Evolutionary conservation across 768 basidiomycete species (phyloP).

Genomic region (Tricholoma sp.): DNA sequence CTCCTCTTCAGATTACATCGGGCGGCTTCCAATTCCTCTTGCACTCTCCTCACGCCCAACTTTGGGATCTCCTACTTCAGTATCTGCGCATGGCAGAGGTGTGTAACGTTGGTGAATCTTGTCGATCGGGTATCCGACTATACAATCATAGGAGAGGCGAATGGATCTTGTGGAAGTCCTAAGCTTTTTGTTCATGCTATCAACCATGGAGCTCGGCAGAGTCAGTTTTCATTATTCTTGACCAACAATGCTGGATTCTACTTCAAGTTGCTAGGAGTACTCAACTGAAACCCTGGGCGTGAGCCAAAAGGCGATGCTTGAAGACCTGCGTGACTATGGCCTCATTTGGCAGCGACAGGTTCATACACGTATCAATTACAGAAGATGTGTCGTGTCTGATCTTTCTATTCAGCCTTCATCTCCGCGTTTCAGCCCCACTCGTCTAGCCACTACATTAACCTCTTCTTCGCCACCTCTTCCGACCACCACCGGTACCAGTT

Average conservation of each 20-base stretch:
- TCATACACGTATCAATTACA: constrained; percentile 19
- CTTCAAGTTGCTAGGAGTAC: constrained; percentile 61
- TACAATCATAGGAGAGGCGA: constrained; percentile 57
- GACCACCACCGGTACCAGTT: constrained; percentile 51
- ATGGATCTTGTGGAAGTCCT: constrained; percentile 94
- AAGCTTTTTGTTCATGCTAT: constrained; percentile 94
- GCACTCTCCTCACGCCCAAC: constrained; percentile 88
- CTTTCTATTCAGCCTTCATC: constrained; percentile 50
- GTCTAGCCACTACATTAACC: constrained; percentile 90
- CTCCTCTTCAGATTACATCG: constrained; percentile 78
- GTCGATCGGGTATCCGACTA: constrained; percentile 13
- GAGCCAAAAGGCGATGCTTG: constrained; percentile 82
- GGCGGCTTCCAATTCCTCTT: constrained; percentile 95
- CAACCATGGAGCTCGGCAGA: constrained; percentile 90
- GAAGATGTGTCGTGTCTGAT: constrained; percentile 8
- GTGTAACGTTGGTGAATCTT: constrained; percentile 13
- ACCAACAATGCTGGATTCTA: constrained; percentile 1
- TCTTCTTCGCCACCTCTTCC: constrained; percentile 83
- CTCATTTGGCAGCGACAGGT: constrained; percentile 86
- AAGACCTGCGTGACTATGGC: constrained; percentile 92
- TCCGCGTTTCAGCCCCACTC: constrained; percentile 87
- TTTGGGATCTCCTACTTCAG: constrained; percentile 91
- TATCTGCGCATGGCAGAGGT: constrained; percentile 88
- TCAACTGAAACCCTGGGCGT: constrained; percentile 74
- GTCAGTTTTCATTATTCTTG: constrained; percentile 37